Conservation (phyloP, 805 yeast genomes). For the Nakazawaea ernobii region DNA sequence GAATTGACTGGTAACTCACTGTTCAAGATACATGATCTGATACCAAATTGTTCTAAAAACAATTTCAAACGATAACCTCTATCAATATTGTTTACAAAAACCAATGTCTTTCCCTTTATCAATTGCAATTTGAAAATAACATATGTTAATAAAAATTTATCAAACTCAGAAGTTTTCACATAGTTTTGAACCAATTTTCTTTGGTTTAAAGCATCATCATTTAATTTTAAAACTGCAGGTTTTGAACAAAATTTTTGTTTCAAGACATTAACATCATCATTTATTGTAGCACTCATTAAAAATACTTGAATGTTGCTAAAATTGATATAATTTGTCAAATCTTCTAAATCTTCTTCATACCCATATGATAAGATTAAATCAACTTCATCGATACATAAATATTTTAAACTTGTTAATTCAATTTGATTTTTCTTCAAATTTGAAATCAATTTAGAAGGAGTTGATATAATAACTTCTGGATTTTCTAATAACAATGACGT, state of each 20-base stretch:
- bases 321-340: slow-evolving; percentile 61
- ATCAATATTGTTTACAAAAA: slow-evolving; percentile 91
- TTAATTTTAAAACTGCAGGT: slow-evolving; percentile 77
- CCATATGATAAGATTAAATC: slow-evolving; percentile 89
- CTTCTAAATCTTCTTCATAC: slow-evolving; percentile 75
- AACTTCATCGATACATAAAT: slow-evolving; percentile 89
- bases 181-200: slow-evolving; percentile 76
- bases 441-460: slow-evolving; percentile 74
- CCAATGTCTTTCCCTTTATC: slow-evolving; percentile 83
- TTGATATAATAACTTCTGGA: slow-evolving; percentile 80
- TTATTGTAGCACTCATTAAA: slow-evolving; percentile 93
- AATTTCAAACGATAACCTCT: slow-evolving; percentile 90
- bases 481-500: slow-evolving; percentile 61
- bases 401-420: slow-evolving; percentile 52
- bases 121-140: slow-evolving; percentile 85
- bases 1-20: slow-evolving; percentile 92
- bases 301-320: slow-evolving; percentile 76
- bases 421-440: slow-evolving; percentile 46
- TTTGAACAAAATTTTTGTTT: slow-evolving; percentile 74
- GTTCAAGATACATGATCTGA: slow-evolving; percentile 80
- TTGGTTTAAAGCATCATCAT: slow-evolving; percentile 49
- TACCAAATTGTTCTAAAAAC: slow-evolving; percentile 92
- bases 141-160: slow-evolving; percentile 84
- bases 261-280: slow-evolving; percentile 74
- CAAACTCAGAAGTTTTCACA: slow-evolving; percentile 82